phyloP scores from a whole-genome alignment of 148 eudicot genomes.

The Euryodendron excelsum region DNA sequence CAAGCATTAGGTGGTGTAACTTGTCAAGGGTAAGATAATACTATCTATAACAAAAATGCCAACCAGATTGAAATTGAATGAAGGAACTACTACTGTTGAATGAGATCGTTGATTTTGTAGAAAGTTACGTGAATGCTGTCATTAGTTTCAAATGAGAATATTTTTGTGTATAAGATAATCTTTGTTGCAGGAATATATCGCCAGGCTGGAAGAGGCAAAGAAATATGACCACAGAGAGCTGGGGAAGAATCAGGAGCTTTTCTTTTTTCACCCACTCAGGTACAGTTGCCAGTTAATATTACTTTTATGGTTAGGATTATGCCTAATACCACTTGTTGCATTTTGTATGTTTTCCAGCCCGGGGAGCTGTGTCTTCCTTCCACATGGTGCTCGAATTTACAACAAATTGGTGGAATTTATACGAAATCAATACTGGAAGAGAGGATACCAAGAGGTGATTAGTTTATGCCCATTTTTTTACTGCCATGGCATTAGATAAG shows the following conservation, averaged over 20 bases:
- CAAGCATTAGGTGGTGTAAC: too few relatives aligned
- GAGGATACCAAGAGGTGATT: slow-evolving; percentile 86
- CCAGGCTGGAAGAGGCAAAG: slow-evolving; percentile 83
- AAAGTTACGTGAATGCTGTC: too few relatives aligned
- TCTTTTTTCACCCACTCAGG: slow-evolving; percentile 96
- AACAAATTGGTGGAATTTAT: slow-evolving; percentile 83
- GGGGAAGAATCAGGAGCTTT: slow-evolving; percentile 82
- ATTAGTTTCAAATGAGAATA: too few relatives aligned
- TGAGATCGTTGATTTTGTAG: too few relatives aligned
- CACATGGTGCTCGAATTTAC: slow-evolving; percentile 80
- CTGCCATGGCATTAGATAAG: neutral
- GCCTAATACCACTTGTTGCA: neutral
- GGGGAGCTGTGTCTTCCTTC: slow-evolving; percentile 93
- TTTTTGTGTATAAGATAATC: neutral
- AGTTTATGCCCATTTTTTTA: neutral
- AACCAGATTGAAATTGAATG: too few relatives aligned
- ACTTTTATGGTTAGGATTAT: neutral
- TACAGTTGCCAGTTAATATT: slow-evolving; percentile 17
- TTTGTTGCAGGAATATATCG: slow-evolving; percentile 61
- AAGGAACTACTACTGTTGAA: too few relatives aligned
- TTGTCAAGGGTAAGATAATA: too few relatives aligned
- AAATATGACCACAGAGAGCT: slow-evolving; percentile 88
- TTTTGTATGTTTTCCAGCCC: slow-evolving; percentile 51
- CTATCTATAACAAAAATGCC: too few relatives aligned
- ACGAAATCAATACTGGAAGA: slow-evolving; percentile 62